These are phyloP conservation scores for Leonotis leonurus DNA, from an alignment of 257 asterid genomes.

Conservation along the genomic window DNA sequence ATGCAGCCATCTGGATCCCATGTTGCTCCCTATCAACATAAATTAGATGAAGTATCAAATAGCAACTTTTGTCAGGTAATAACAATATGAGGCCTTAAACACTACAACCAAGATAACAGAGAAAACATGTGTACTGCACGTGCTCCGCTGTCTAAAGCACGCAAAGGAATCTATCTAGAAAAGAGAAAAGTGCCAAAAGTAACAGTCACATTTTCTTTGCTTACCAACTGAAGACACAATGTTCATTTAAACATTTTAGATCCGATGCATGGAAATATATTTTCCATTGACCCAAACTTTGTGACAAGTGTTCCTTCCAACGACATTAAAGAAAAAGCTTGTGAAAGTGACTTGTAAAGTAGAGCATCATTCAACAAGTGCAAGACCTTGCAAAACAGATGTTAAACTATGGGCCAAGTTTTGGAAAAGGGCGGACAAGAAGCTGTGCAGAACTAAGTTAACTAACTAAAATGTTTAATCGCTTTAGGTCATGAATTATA, in stretches of 20 bases:
- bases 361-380: slow-evolving; percentile 1
- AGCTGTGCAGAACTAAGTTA: background rate
- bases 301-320: background rate
- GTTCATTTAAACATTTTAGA: background rate
- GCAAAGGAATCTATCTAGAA: background rate
- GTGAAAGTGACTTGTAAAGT: background rate
- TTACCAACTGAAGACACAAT: background rate
- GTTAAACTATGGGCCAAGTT: background rate
- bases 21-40: slow-evolving; percentile 67
- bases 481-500: background rate
- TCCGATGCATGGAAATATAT: background rate
- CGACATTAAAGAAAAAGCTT: background rate
- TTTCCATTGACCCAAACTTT: background rate
- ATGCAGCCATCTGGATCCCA: slow-evolving; percentile 97
- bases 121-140: slow-evolving; percentile 1
- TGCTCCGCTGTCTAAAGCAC: background rate
- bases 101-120: background rate
- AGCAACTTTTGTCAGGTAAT: background rate
- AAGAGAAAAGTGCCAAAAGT: slow-evolving; percentile 5
- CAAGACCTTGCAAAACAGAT: slow-evolving; percentile 2
- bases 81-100: background rate
- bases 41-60: slow-evolving; percentile 16
- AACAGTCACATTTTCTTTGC: background rate
- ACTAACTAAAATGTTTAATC: background rate
- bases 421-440: background rate